These are phyloP conservation scores for Tieghemostelium lacteum DNA, from an alignment of 78 protist species.

Conservation along the genomic window DNA sequence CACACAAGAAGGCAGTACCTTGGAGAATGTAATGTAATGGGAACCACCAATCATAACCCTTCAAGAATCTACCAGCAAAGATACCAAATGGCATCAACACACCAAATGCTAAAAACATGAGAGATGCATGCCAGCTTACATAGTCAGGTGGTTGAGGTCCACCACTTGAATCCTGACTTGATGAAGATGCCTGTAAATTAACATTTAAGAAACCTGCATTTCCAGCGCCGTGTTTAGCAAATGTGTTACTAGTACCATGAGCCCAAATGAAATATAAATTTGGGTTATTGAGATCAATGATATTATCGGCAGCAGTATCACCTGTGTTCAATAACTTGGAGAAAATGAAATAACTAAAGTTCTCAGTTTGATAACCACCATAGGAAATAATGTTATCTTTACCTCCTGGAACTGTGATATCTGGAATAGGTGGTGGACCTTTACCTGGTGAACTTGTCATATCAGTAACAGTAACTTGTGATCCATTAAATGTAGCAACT, in stretches of 20 bases:
- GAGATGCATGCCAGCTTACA: slow-evolving; percentile 36
- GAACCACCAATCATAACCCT: slow-evolving; percentile 57
- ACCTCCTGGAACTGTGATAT: slow-evolving; percentile 4
- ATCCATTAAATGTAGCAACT: slow-evolving; percentile 13
- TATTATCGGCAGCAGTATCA: slow-evolving; percentile 16
- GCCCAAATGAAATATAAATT: slow-evolving; percentile 50
- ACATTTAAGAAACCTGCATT: slow-evolving; percentile 48
- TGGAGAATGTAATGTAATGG: slow-evolving; percentile 54
- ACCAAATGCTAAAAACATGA: slow-evolving; percentile 63
- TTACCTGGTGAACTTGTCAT: neutral
- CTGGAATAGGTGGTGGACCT: slow-evolving; percentile 13
- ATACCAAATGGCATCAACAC: slow-evolving; percentile 70
- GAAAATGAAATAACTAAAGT: slow-evolving; percentile 11
- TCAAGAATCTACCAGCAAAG: slow-evolving; percentile 43
- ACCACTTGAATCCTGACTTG: neutral
- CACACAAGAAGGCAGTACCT: slow-evolving; percentile 7
- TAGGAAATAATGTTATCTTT: slow-evolving; percentile 10
- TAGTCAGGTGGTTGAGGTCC: neutral
- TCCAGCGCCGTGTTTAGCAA: slow-evolving; percentile 16
- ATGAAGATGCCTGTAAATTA: neutral
- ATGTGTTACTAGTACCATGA: slow-evolving; percentile 18
- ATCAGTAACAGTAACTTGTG: slow-evolving; percentile 1
- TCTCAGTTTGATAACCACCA: slow-evolving; percentile 41
- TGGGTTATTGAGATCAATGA: slow-evolving; percentile 4
- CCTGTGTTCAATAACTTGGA: slow-evolving; percentile 36